Conservation (phyloP, 305 asterid species). For the Fraxinus sp. region DNA sequence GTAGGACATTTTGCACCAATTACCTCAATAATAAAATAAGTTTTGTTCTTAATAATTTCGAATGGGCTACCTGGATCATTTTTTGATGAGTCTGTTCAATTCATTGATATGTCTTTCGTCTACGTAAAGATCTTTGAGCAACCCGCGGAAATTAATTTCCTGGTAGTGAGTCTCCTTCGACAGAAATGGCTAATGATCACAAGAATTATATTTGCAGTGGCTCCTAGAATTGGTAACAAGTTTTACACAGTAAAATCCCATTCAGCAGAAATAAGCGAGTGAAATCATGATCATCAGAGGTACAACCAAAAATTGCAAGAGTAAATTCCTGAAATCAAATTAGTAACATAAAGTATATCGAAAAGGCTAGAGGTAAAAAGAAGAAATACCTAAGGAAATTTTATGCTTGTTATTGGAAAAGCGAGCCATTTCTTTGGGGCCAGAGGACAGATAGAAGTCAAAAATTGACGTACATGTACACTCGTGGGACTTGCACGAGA, state of each 20-base stretch:
- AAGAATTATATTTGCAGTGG: neutral
- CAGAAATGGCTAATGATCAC: neutral
- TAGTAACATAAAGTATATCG: neutral
- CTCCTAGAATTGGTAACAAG: neutral
- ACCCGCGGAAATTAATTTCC: too few species aligned
- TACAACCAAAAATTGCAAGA: neutral
- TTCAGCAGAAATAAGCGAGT: neutral
- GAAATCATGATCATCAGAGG: neutral
- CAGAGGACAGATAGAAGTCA: neutral
- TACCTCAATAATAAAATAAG: too few species aligned
- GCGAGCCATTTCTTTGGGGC: neutral
- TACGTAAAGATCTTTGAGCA: fast-evolving
- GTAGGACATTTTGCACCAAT: too few species aligned
- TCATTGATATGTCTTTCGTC: too few species aligned
- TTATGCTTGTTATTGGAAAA: neutral
- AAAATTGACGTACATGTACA: neutral
- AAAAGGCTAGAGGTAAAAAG: neutral
- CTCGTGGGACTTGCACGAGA: neutral
- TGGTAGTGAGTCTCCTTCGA: too few species aligned
- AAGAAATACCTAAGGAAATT: neutral
- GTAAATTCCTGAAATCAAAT: neutral
- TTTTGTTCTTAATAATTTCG: too few species aligned
- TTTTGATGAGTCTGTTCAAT: too few species aligned
- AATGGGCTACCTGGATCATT: too few species aligned
- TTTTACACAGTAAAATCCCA: neutral